Evolutionary conservation across 1,284 basidiomycete genomes (phyloP), one percentile per base, ranked within the genome.

Genomic region (Xanthoconium separans): DNA sequence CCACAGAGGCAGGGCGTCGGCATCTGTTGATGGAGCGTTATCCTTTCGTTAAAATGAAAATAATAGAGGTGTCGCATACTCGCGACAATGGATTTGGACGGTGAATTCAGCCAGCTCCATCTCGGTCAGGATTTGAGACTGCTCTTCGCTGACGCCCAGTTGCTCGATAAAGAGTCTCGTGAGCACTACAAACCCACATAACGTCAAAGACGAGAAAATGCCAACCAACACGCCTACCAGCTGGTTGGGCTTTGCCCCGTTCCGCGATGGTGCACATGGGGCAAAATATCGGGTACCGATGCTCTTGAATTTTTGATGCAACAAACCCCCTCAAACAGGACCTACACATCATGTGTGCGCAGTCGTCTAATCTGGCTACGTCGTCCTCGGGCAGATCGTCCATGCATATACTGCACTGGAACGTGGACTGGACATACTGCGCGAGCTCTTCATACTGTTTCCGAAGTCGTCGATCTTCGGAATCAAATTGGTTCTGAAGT

Each of bases 201-300:
- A 43, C 31, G 20, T 22, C 27, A 10, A 13, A 43, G 16, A 42
- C 15, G 20, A 22, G 6, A n/a, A 27, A 15, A 29, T 18, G 43
- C 30, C 8, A 45, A 18, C 30, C 46, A 31, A 24, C 39, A 47
- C 29, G 63, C 77, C 54, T 55, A 80, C 79, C 67, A 56, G 73
- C 72, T 39, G 75, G 73, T n/a, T 71, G 68, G 16, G 44, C 42
- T 13, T 61, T 39, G 29, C 10, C 47, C n/a, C 50, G 58, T 47
- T 56, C 57, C 15, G 61, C 53, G 13, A 73, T 68, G 4, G 71
- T 63, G 58, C 86, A 88, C 15, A 72, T 61, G 2, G 86, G 86
- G 62, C 86, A 88, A 7, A 78, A 58, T 33, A 88, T 79, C 1
- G 86, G 85, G 57, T 80, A 87, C 11, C 76, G 74, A 52, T 77